phyloP scores from a whole-genome alignment of 768 basidiomycete species.

The Mycena metata region DNA sequence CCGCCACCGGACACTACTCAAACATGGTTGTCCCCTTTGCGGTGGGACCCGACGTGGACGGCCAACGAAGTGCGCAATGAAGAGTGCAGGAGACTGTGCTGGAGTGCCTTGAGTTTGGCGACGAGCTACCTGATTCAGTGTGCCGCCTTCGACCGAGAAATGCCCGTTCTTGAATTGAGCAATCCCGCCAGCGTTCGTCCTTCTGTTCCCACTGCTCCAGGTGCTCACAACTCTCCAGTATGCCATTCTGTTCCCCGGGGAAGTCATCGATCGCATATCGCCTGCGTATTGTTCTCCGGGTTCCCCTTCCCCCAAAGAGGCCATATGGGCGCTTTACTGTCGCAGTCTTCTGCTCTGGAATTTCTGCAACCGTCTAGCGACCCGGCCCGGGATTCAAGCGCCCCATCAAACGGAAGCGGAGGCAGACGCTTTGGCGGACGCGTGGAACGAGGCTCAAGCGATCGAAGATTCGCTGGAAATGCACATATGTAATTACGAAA shows the following conservation, averaged over 20 bases:
- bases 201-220: conserved; percentile 1
- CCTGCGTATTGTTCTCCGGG: conserved; percentile 54
- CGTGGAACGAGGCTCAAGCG: conserved; percentile 74
- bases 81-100: conserved; percentile 81
- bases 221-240: conserved; percentile 55
- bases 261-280: conserved; percentile 67
- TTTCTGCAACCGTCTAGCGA: conserved; percentile 69
- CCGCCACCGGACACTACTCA: conserved; percentile 53
- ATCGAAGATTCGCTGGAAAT: conserved; percentile 77
- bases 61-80: conserved; percentile 71
- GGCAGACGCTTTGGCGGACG: conserved; percentile 70
- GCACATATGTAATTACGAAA: conserved; percentile 81
- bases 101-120: conserved; percentile 79
- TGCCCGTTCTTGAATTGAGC: conserved; percentile 69
- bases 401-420: conserved; percentile 62
- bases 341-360: conserved; percentile 88
- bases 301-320: conserved; percentile 75
- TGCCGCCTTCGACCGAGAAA: conserved; percentile 71
- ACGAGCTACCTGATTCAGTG: conserved; percentile 78
- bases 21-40: conserved; percentile 64
- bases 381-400: conserved; percentile 41
- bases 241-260: conserved; percentile 80
- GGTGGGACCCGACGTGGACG: conserved; percentile 75
- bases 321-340: conserved; percentile 86
- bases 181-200: conserved; percentile 75